Evolutionary conservation across 2,329 filamentous ascomycete species (phyloP), one percentile per base, ranked within the genome.

Genomic region (Neonectria faginata): DNA sequence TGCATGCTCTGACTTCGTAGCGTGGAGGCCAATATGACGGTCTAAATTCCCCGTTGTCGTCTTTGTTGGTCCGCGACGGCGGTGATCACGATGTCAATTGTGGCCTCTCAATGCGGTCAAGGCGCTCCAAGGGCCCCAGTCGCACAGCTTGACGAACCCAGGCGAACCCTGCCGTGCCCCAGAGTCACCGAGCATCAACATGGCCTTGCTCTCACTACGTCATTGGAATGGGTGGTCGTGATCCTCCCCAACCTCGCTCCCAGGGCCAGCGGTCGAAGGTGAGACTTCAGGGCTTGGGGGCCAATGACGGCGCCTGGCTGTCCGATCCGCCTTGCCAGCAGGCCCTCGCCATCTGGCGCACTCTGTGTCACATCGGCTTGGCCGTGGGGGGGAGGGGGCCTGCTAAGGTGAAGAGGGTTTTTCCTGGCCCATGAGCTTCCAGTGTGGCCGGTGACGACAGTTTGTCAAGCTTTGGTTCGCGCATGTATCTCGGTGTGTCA

Each of bases 401-500:
- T 62, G 60, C 66, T 69, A 55, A 51, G 53, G 58, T 57, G 59
- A 65, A 69, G 52, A 57, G 56, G 60, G 57, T 63, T 64, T 61
- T 53, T 41, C 39, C 50, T 45, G 27, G 57, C 63, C 69, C 63
- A 68, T 61, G 62, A 70, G 48, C 39, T 20, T 42, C n/a, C 51
- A 59, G 61, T 44, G 57, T 59, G 60, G 65, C 70, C 68, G 68
- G 50, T 60, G 41, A 53, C 59, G 33, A 58, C 52, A 60, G 12
- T 29, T 48, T 18, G 60, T 66, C 55, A 53, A 57, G 51, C 45
- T 39, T 60, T 68, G 48, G 58, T 57, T 62, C 62, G 18, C 64
- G 61, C 64, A 57, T 60, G 59, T 69, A 60, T 52, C 57, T 73
- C 70, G 67, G 70, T 72, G 70, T 70, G 67, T 57, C 67, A 69